phyloP scores from a whole-genome alignment of 1,139 yeast genomes.

The Saccharomycopsis hybrid region DNA sequence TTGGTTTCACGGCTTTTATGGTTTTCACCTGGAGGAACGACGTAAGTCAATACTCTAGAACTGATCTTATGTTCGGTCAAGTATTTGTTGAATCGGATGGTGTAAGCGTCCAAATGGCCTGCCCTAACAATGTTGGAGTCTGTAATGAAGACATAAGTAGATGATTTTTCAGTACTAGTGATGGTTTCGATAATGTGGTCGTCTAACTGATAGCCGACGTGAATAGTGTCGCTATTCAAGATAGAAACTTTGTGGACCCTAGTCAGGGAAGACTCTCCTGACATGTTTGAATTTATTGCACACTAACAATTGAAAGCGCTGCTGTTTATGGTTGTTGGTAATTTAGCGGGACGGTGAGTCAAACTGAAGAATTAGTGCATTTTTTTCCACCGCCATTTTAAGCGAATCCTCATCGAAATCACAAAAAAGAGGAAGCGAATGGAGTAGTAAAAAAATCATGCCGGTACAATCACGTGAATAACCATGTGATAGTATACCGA shows the following conservation, averaged over 20 bases:
- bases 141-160: constrained; percentile 87
- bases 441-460: too few species aligned
- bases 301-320: too few species aligned
- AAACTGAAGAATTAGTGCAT: too few species aligned
- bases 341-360: too few species aligned
- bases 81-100: constrained; percentile 29
- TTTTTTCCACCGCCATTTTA: too few species aligned
- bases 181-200: constrained; percentile 70
- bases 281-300: too few species aligned
- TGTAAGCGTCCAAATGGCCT: constrained; percentile 45
- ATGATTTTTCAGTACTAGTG: constrained; percentile 57
- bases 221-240: constrained; percentile 79
- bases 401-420: too few species aligned
- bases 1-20: constrained; percentile 85
- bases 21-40: constrained; percentile 89
- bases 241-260: constrained; percentile 48
- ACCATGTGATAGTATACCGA: neutral
- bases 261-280: too few species aligned
- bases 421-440: too few species aligned
- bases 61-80: constrained; percentile 29
- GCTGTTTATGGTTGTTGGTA: too few species aligned
- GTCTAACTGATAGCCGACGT: constrained; percentile 81
- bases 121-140: constrained; percentile 75
- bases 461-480: neutral
- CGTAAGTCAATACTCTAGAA: constrained; percentile 65